Evolutionary conservation across 352 stramenopile genomes (phyloP).

Genomic region (Peronosclerospora sorghi): DNA sequence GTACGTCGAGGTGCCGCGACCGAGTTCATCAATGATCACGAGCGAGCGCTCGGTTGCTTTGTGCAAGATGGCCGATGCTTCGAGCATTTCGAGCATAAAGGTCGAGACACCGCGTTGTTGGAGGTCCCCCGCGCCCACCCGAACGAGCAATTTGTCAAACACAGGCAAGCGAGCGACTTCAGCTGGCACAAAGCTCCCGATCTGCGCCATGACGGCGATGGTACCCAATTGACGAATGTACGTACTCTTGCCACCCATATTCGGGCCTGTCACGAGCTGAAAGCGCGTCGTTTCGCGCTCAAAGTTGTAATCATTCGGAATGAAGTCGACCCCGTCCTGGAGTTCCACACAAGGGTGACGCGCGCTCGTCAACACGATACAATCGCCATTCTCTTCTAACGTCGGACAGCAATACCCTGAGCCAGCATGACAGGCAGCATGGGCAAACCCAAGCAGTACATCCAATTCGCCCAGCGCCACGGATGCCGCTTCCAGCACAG

Average conservation of each 20-base stretch:
- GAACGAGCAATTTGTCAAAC: conserved; percentile 93
- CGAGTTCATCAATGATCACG: conserved; percentile 99
- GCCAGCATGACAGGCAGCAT: conserved; percentile 88
- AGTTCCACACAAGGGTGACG: conserved; percentile 97
- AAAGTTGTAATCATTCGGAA: conserved; percentile 95
- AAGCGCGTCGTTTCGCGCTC: conserved; percentile 78
- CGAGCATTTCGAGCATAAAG: conserved; percentile 99
- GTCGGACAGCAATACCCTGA: conserved; percentile 62
- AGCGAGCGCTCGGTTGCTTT: conserved; percentile 89
- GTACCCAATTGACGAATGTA: conserved; percentile 96
- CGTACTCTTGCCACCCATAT: conserved; percentile 98
- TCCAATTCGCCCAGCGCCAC: conserved; percentile 89
- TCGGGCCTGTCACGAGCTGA: conserved; percentile 96
- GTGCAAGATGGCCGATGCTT: conserved; percentile 93
- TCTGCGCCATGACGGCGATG: conserved; percentile 93
- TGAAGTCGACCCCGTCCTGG: conserved; percentile 94
- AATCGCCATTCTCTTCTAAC: conserved; percentile 44
- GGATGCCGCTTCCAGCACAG: conserved; percentile 89
- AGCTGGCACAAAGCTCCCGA: conserved; percentile 95
- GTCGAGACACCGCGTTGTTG: conserved; percentile 97
- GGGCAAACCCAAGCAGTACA: conserved; percentile 89
- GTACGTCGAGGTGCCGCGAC: conserved; percentile 95
- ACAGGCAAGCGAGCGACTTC: conserved; percentile 86
- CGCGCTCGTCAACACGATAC: conserved; percentile 67
- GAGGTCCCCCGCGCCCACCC: conserved; percentile 94